Evolutionary conservation across 139 green algal species (phyloP), one percentile per base, ranked within the genome.

Genomic region (Gonium pectorale): DNA sequence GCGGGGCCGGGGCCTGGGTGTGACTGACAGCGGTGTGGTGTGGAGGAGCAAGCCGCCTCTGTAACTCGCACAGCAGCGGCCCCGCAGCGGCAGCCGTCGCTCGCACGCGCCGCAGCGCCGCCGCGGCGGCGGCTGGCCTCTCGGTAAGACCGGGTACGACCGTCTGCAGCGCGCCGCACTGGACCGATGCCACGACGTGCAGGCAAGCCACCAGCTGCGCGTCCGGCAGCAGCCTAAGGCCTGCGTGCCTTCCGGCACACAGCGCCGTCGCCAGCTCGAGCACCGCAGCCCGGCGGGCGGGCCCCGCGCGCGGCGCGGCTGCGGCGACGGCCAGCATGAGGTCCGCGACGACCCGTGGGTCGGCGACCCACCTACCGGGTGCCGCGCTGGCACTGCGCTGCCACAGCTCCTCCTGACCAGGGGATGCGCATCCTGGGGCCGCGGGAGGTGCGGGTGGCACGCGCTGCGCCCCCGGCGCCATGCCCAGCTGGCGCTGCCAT

Each of bases 321-420:
- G 77, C 60, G 26, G 43, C 77, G 9, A 83, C 77, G 9, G 77
- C 77, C n/a, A 83, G 33, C 60, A 83, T 33, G 19, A 83, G 62
- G 1, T 83, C 77, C 31, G 62, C 77, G 6, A 73, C 43, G 13
- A 66, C 43, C 8, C 8, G 38, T 2, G 44, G 24, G 33, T 73
- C 77, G 19, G 21, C 43, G 41, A 24, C 41, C 49, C 11, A 22
- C 54, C 21, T 27, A 31, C 7, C 38, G 24, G n/a, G 17, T 24
- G 44, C 9, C 19, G 49, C 22, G 49, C 33, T 62, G 43, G 37
- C 2, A 15, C 13, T 15, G 33, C 64, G 4, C 15, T 46, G 4
- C 64, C 22, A n/a, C n/a, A n/a, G n/a, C n/a, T n/a, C n/a, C n/a
- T n/a, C n/a, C n/a, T n/a, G n/a, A n/a, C n/a, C n/a, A n/a, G n/a